These are phyloP conservation scores for Nigrograna mackinnonii DNA, from an alignment of 2,329 filamentous ascomycete genomes.

Conservation along the genomic window DNA sequence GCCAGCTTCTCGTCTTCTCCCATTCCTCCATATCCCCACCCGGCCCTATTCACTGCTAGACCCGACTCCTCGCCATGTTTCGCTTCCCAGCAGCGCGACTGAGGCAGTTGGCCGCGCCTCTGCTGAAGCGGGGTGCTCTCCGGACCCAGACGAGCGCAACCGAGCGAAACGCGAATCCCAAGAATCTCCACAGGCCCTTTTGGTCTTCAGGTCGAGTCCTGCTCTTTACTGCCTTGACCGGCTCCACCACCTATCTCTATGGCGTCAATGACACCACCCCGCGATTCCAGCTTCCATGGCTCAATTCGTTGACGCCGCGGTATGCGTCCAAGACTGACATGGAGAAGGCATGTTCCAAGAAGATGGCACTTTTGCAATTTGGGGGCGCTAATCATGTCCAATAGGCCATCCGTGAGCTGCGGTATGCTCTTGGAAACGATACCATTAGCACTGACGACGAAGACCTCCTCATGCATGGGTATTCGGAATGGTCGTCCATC, in stretches of 20 bases:
- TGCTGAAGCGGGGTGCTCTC: conserved; percentile 28
- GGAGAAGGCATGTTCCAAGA: conserved; percentile 46
- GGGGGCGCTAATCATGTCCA: conserved; percentile 1
- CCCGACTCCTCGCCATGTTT: conserved; percentile 31
- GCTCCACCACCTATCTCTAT: conserved; percentile 55
- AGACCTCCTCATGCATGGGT: conserved; percentile 66
- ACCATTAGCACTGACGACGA: conserved; percentile 66
- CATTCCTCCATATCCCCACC: no score
- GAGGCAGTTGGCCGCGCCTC: conserved; percentile 29
- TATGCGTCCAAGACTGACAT: conserved; percentile 57
- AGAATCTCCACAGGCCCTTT: conserved; percentile 33
- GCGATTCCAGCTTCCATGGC: conserved; percentile 29
- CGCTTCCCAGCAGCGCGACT: conserved; percentile 30
- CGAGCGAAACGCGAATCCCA: conserved; percentile 23
- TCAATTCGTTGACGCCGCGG: conserved; percentile 29
- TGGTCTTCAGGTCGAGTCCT: conserved; percentile 54
- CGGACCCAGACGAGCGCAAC: conserved; percentile 28
- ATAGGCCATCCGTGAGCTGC: conserved; percentile 62
- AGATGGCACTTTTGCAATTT: neutral
- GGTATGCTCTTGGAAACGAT: conserved; percentile 57
- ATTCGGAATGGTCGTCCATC: conserved; percentile 72
- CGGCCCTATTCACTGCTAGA: conserved; percentile 1
- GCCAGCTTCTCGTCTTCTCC: neutral
- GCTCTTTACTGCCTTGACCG: conserved; percentile 53
- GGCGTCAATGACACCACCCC: conserved; percentile 45